Evolutionary conservation across 2,329 filamentous ascomycete species (phyloP), one percentile per base, ranked within the genome.

Genomic region (Chrysoporthe cubensis): DNA sequence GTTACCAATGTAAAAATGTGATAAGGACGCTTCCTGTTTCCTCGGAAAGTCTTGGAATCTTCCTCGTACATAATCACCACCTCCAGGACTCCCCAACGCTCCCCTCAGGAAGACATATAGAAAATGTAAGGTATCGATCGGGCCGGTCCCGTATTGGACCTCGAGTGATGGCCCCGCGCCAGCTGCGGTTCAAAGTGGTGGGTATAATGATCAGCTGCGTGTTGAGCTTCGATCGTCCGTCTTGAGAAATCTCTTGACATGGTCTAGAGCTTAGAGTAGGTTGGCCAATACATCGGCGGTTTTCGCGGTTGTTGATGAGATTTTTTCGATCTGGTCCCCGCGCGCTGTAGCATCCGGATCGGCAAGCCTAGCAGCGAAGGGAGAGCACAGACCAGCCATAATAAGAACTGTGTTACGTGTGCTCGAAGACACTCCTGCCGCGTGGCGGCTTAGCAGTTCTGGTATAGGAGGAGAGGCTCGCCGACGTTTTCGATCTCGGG

Each of bases 401-500:
- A 32, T 34, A 34, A 34, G 11, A 54, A 13, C 26, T 54, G n/a
- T 56, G 48, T 43, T 56, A 9, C 9, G 37, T 42, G 18, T 37
- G 16, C 4, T 60, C n/a, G 57, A 43, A 32, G 18, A 42, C 34
- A 26, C 34, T 52, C 43, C 18, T 43, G 57, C 16, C 34, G 21
- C 11, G 43, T 18, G n/a, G 21, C 44, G 59, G 46, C 18, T 74
- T 70, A 85, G 75, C 82, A 84, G 61, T 88, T 89, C 79, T 94
- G 92, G 78, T 99, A 99, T 72, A 99, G 87, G 59, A 99, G 86
- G 62, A 99, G 85, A 32, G 96, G 96, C 81, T 99, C 96, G 80
- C 96, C 96, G 67, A 97, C 91, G 78, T 98, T 96, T 81, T 97
- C 95, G 80, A 99, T 98, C 81, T 99, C 96, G 60, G 96, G 96